Conservation (phyloP, 768 basidiomycete genomes). For the Chalciporus sphaerocephalus region DNA sequence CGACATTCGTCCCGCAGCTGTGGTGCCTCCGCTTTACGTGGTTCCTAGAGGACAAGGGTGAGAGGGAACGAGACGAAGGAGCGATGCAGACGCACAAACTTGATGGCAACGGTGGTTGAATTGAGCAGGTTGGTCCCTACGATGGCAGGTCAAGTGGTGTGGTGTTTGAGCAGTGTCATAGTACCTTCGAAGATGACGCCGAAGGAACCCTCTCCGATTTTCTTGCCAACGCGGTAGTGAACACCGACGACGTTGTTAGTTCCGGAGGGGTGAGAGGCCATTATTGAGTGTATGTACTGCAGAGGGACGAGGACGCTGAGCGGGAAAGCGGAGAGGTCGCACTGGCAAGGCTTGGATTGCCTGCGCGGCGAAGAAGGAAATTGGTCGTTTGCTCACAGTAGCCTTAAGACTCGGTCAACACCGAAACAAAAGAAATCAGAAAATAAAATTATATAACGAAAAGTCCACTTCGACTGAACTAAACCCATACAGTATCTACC, state of each 20-base stretch:
- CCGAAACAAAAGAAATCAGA: conserved; percentile 16
- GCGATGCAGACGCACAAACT: conserved; percentile 74
- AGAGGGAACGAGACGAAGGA: not conserved
- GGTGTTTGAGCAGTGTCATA: conserved; percentile 5
- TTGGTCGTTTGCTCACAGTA: conserved; percentile 9
- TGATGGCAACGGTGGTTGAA: conserved; percentile 98
- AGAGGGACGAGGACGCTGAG: conserved; percentile 5
- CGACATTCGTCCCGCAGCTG: conserved; percentile 98
- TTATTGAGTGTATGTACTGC: conserved; percentile 32
- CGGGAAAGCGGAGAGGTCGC: conserved; percentile 6
- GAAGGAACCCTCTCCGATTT: conserved; percentile 98
- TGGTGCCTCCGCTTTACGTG: conserved; percentile 92
- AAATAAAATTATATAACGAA: not conserved
- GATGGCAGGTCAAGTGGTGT: not conserved
- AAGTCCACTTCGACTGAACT: conserved; percentile 2
- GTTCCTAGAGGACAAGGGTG: conserved; percentile 52
- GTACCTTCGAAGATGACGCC: conserved; percentile 93
- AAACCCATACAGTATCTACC: no score
- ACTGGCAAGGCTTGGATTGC: conserved; percentile 26
- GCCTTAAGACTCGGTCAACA: conserved; percentile 24
- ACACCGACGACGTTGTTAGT: conserved; percentile 83
- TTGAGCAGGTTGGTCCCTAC: conserved; percentile 96
- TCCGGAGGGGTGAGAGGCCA: conserved; percentile 54
- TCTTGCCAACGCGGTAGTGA: conserved; percentile 98
- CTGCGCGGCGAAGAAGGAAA: conserved; percentile 32